phyloP scores from a whole-genome alignment of 1,284 basidiomycete species.

The Apiotrichum porosum region DNA sequence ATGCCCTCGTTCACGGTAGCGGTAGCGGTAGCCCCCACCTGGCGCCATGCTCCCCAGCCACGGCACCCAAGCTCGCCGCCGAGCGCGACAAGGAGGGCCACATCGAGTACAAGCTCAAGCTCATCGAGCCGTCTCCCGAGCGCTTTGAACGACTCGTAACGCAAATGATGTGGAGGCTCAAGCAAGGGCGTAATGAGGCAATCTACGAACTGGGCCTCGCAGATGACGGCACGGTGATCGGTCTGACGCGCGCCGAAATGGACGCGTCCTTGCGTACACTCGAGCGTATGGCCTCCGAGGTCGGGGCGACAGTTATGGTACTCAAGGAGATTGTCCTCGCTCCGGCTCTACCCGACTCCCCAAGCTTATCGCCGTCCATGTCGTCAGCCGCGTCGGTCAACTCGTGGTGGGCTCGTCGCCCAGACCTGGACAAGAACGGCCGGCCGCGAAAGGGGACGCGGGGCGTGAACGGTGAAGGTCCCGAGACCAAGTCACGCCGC shows the following conservation, averaged over 20 bases:
- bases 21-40: slow-evolving; percentile 13
- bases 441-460: slow-evolving; percentile 24
- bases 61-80: slow-evolving; percentile 38
- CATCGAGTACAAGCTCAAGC: slow-evolving; percentile 50
- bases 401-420: slow-evolving; percentile 18
- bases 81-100: slow-evolving; percentile 48
- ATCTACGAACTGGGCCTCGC: slow-evolving; percentile 85
- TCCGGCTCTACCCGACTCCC: background rate
- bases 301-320: slow-evolving; percentile 81
- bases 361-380: background rate
- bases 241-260: slow-evolving; percentile 68
- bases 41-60: background rate
- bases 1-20: slow-evolving; percentile 31
- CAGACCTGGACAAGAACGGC: slow-evolving; percentile 30
- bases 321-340: slow-evolving; percentile 67
- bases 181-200: slow-evolving; percentile 84
- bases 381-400: background rate
- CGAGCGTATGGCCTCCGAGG: slow-evolving; percentile 84
- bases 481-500: slow-evolving; percentile 4
- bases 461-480: slow-evolving; percentile 5
- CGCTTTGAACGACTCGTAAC: slow-evolving; percentile 64
- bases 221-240: slow-evolving; percentile 79
- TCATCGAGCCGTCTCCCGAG: slow-evolving; percentile 46
- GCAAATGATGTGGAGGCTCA: slow-evolving; percentile 88
- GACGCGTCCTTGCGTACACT: slow-evolving; percentile 75